Percentiles rank a stretch among this genome's conserved stretches.
Evolutionary conservation across 108 stramenopile genomes (phyloP).

Genomic region (Parietichytrium sp.): DNA sequence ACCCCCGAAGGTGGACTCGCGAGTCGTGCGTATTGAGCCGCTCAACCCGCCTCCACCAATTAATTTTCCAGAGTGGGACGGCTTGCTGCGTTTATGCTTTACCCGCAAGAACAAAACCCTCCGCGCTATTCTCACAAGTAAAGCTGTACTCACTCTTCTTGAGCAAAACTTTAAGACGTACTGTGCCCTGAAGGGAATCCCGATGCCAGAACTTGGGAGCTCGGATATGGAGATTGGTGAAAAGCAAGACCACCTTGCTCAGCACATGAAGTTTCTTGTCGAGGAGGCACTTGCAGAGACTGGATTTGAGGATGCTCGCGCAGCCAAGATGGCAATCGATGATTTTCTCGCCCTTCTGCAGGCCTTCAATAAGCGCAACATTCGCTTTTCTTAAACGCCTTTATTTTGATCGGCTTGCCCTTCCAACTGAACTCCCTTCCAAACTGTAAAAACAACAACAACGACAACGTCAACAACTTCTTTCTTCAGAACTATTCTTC

Average conservation of each 20-base stretch:
- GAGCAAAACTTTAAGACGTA: constrained; percentile 84
- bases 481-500: too few species aligned
- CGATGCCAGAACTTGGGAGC: constrained; percentile 4
- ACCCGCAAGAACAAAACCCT: constrained; percentile 90
- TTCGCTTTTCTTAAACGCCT: constrained; percentile 91
- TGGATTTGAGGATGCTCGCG: constrained; percentile 78
- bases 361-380: constrained; percentile 81
- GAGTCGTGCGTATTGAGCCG: constrained; percentile 78
- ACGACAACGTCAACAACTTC: too few species aligned
- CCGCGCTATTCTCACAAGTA: constrained; percentile 71
- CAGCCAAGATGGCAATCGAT: constrained; percentile 87
- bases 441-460: too few species aligned
- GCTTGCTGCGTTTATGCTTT: constrained; percentile 85
- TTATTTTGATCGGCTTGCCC: too few species aligned
- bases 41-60: constrained; percentile 94
- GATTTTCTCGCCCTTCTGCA: constrained; percentile 86
- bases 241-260: neutral
- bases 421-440: too few species aligned
- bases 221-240: neutral
- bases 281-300: constrained; percentile 74
- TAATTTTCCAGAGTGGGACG: constrained; percentile 98
- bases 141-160: constrained; percentile 78
- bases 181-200: constrained; percentile 54
- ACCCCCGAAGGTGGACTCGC: constrained; percentile 78
- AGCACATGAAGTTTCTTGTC: constrained; percentile 62